Percentiles rank a stretch among this genome's conserved stretches.
Evolutionary conservation across 371 early-diverging fungal species (phyloP).

Genomic region (Mucor racemosus): DNA sequence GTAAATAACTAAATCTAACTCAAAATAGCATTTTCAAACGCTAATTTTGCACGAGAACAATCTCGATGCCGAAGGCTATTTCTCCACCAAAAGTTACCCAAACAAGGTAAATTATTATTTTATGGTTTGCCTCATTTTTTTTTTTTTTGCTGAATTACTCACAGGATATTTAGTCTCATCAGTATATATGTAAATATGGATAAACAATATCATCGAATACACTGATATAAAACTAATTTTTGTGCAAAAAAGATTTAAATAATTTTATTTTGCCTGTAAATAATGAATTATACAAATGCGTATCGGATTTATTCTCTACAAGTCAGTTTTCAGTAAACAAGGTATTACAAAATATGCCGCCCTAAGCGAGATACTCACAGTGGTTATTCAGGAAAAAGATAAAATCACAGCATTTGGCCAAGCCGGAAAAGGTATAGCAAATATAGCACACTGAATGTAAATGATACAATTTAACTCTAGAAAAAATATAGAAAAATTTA

Average conservation of each 20-base stretch:
- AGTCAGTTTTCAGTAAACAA: slow-evolving; percentile 25
- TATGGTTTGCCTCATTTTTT: too few species aligned
- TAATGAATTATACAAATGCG: slow-evolving; percentile 42
- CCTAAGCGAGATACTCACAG: neutral
- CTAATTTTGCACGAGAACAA: slow-evolving; percentile 30
- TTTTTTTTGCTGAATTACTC: too few species aligned
- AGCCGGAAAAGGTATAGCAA: neutral
- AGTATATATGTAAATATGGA: slow-evolving; percentile 46
- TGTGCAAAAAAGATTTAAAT: slow-evolving; percentile 42
- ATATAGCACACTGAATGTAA: neutral
- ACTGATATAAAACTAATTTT: slow-evolving; percentile 1
- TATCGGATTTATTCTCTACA: slow-evolving; percentile 41
- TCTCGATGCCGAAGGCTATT: slow-evolving; percentile 39
- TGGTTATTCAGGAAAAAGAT: neutral
- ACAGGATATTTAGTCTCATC: slow-evolving; percentile 29
- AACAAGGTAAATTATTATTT: slow-evolving; percentile 45
- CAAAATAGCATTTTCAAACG: slow-evolving; percentile 32
- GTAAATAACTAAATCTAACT: neutral
- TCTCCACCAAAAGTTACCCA: slow-evolving; percentile 47
- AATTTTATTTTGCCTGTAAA: slow-evolving; percentile 44
- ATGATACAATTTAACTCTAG: neutral
- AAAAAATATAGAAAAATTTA: neutral
- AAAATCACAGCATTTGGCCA: neutral
- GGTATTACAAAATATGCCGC: neutral
- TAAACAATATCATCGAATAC: neutral